These are phyloP conservation scores for Murraya paniculata DNA, from an alignment of 345 rosid species.

Conservation along the genomic window DNA sequence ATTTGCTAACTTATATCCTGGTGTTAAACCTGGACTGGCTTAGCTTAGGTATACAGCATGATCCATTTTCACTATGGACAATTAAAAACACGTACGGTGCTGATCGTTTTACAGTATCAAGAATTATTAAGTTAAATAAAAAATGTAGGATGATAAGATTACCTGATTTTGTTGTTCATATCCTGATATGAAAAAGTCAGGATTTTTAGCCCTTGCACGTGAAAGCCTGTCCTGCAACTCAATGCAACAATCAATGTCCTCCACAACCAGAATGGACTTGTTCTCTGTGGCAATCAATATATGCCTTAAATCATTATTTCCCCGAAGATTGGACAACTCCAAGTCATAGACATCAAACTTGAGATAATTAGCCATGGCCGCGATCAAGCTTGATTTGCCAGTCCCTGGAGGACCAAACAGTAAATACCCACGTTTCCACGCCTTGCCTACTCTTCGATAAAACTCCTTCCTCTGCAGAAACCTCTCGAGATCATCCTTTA, in stretches of 20 bases:
- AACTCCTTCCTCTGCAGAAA: conserved; percentile 31
- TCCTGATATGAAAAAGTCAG: background rate
- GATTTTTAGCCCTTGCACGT: background rate
- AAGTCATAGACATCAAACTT: conserved; percentile 25
- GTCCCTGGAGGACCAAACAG: conserved; percentile 34
- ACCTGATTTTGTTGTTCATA: conserved; percentile 3
- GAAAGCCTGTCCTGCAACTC: conserved; percentile 19
- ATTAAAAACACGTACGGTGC: background rate
- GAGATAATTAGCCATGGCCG: conserved; percentile 23
- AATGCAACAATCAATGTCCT: background rate
- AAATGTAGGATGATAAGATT: background rate
- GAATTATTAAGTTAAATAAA: background rate
- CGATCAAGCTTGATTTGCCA: conserved; percentile 37
- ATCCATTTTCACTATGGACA: background rate
- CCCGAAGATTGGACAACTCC: conserved; percentile 21
- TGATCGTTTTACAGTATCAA: background rate
- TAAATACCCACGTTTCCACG: conserved; percentile 16
- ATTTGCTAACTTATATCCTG: too few relatives aligned
- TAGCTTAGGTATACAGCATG: too few relatives aligned
- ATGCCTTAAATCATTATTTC: conserved; percentile 22
- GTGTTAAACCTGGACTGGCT: too few relatives aligned
- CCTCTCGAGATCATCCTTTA: conserved; percentile 34
- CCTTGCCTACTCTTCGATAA: conserved; percentile 33
- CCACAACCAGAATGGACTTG: too few relatives aligned
- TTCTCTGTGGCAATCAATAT: conserved; percentile 13